These are phyloP conservation scores for Cinnamomum micranthum DNA, from an alignment of 164 flowering plant species.

Conservation along the genomic window DNA sequence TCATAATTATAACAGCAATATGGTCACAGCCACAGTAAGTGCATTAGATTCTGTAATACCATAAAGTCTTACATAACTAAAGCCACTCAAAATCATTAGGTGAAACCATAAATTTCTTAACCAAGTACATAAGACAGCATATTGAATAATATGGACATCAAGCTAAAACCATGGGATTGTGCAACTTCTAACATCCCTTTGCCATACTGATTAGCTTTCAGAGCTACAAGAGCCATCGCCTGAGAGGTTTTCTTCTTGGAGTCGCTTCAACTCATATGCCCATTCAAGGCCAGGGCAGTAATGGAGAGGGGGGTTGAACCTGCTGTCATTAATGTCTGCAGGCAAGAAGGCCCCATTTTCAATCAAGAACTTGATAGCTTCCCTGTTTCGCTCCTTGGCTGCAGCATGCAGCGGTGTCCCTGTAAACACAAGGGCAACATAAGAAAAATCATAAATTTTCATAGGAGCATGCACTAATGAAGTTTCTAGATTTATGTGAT, in stretches of 20 bases:
- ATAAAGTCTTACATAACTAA: too few relatives aligned
- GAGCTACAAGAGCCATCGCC: constrained; percentile 64
- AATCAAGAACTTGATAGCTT: constrained; percentile 69
- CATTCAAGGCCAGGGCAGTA: constrained; percentile 95
- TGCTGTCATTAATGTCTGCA: constrained; percentile 64
- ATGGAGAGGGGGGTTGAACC: constrained; percentile 95
- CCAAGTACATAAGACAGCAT: too few relatives aligned
- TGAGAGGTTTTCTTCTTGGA: constrained; percentile 36
- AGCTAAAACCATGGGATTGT: not conserved
- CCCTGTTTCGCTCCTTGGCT: constrained; percentile 80
- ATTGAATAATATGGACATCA: too few relatives aligned
- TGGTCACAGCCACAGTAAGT: too few relatives aligned
- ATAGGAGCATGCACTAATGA: too few relatives aligned
- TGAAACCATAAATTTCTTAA: too few relatives aligned
- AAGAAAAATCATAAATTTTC: not conserved
- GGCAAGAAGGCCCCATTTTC: constrained; percentile 96
- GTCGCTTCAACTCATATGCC: constrained; percentile 85
- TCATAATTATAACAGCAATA: too few relatives aligned
- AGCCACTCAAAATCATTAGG: too few relatives aligned
- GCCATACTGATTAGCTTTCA: constrained; percentile 30
- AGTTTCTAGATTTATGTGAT: too few relatives aligned
- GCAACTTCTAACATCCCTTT: not conserved
- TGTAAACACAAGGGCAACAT: constrained; percentile 14
- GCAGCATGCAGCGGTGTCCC: constrained; percentile 98
- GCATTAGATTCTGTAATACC: too few relatives aligned